Conservation (phyloP, 306 rosid species). For the Rosa lucieae region DNA sequence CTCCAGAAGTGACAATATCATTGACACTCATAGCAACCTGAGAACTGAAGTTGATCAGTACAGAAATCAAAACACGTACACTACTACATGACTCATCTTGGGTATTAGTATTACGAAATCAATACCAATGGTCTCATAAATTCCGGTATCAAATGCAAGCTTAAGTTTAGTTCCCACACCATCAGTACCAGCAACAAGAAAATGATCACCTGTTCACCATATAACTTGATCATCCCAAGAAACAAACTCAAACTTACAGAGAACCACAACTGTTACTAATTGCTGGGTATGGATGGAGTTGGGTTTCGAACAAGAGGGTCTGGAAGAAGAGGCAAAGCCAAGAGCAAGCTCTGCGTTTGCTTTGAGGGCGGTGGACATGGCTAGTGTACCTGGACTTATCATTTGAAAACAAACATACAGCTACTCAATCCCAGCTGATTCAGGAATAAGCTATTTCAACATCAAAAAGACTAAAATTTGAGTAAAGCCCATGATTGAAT, state of each 20-base stretch:
- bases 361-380: constrained; percentile 26
- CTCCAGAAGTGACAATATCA: constrained; percentile 54
- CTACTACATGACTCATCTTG: too few relatives aligned
- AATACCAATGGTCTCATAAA: constrained; percentile 89
- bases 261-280: too few relatives aligned
- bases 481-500: too few relatives aligned
- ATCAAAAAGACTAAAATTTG: too few relatives aligned
- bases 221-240: constrained; percentile 10
- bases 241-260: too few relatives aligned
- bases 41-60: too few relatives aligned
- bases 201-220: constrained; percentile 59
- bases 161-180: constrained; percentile 59
- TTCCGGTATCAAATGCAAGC: constrained; percentile 89
- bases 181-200: constrained; percentile 53
- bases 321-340: not conserved
- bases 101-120: constrained; percentile 55
- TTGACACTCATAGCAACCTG: too few relatives aligned
- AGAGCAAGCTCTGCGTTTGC: constrained; percentile 23
- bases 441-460: too few relatives aligned
- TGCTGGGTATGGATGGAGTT: not conserved
- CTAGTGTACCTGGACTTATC: not conserved
- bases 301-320: constrained; percentile 2
- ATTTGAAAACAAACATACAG: too few relatives aligned
- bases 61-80: too few relatives aligned
- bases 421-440: too few relatives aligned